Conservation (phyloP, 1,139 yeast species). For the Hanseniaspora sp. region DNA sequence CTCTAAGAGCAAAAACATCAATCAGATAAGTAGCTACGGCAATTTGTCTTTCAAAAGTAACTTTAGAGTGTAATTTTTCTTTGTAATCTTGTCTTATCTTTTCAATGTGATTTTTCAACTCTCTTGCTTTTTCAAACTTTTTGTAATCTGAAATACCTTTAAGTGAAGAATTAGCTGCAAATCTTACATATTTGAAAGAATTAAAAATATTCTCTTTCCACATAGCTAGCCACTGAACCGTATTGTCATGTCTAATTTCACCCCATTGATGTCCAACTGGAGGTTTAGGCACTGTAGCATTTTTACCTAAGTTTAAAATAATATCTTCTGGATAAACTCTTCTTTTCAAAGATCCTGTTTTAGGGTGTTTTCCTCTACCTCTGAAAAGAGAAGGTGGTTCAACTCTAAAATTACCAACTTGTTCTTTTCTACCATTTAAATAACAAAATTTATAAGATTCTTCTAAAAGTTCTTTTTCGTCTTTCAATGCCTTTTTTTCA, state of each 20-base stretch:
- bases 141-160: constrained; percentile 86
- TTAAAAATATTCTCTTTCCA: constrained; percentile 92
- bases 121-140: constrained; percentile 87
- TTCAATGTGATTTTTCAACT: constrained; percentile 62
- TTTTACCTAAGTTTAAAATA: constrained; percentile 68
- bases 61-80: constrained; percentile 54
- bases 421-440: constrained; percentile 80
- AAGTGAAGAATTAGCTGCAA: constrained; percentile 82
- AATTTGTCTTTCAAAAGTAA: constrained; percentile 81
- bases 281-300: constrained; percentile 62
- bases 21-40: constrained; percentile 91
- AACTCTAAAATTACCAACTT: constrained; percentile 83
- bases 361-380: constrained; percentile 96
- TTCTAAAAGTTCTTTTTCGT: constrained; percentile 62
- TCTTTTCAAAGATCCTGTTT: constrained; percentile 76
- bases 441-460: constrained; percentile 73
- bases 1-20: constrained; percentile 92
- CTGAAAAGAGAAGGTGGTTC: constrained; percentile 95
- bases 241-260: constrained; percentile 74
- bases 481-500: constrained; percentile 62
- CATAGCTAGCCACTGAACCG: constrained; percentile 93
- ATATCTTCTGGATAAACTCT: constrained; percentile 85
- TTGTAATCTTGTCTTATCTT: constrained; percentile 67
- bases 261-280: constrained; percentile 90
- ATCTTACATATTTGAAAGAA: constrained; percentile 72